Base-by-base conservation (phyloP, 495 filamentous ascomycete species). In the Pseudomonodictys pantanalensis region DNA sequence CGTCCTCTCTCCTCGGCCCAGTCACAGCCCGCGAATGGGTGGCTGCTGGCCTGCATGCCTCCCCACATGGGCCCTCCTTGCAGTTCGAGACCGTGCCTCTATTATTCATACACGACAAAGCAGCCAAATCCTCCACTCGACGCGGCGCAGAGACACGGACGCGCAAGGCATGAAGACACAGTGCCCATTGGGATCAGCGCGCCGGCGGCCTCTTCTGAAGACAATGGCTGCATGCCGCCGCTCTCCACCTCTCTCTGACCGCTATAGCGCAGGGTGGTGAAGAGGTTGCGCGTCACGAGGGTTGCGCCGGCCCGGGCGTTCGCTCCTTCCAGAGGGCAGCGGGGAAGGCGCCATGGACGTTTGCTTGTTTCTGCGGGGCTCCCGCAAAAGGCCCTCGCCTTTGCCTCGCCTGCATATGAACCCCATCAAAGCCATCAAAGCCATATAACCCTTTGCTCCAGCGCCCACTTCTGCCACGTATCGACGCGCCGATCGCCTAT, bases 31-130 rank as follows among this genome's bases (percentile, higher is more conserved):
- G 47, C 47, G 28, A 20, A 7, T 12, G 20, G 38, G 12, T 41
- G 15, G 38, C 15, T 4, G 38, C 38, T n/a, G 5, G 32, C 38
- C 38, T 12, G 20, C 38, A 15, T 26, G 41, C 29, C 58, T 53
- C 42, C 56, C 56, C 42, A 52, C 50, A 52, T 46, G 39, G 39
- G 28, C 41, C 35, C 25, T 24, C n/a, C 11, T 24, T 4, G 35
- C n/a, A 12, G 56, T 59, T 59, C 45, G 45, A 28, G 57, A 53
- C 57, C 49, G 18, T 26, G 6, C 15, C n/a, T 3, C 41, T 6
- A 60, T 60, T 60, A 60, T 20, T 60, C 49, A 60, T 49, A 47
- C 58, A 54, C 39, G 35, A 60, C 58, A 54, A 60, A 60, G 58
- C 58, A 60, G 35, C 30, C 32, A 25, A 22, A 4, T 12, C 52